A percentile compares a stretch with the other conserved stretches of the same genome.
Evolutionary conservation across 805 yeast species (phyloP).

Genomic region (Lipomyces orientalis): DNA sequence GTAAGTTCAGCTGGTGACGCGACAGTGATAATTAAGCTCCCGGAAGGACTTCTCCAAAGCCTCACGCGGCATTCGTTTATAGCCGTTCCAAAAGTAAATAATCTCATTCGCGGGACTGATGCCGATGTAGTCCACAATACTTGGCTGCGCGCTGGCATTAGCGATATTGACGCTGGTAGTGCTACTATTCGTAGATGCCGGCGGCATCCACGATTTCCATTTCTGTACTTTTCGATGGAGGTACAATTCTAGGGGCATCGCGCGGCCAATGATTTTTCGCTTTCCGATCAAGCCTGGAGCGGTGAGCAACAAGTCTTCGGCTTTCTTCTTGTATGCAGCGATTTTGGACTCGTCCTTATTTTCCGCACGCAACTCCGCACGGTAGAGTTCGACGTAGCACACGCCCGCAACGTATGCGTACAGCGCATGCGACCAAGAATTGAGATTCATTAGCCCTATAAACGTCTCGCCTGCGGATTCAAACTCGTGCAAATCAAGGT

Average conservation of each 20-base stretch:
- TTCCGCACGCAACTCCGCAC: constrained; percentile 50
- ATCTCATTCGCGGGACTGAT: constrained; percentile 85
- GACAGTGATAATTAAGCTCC: constrained; percentile 40
- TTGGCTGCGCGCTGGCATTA: constrained; percentile 41
- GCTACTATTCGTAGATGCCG: constrained; percentile 22
- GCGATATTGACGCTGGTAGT: constrained; percentile 2
- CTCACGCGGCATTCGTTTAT: constrained; percentile 74
- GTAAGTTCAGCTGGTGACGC: constrained; percentile 5
- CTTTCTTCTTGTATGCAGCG: constrained; percentile 57
- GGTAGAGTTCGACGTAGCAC: constrained; percentile 82
- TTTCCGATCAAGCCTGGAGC: constrained; percentile 74
- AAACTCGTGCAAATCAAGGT: constrained; percentile 73
- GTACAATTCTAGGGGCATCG: constrained; percentile 88
- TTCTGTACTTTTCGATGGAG: constrained; percentile 70
- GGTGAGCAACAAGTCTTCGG: constrained; percentile 60
- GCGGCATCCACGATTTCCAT: constrained; percentile 41
- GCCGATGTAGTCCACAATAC: constrained; percentile 74
- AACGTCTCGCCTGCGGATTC: constrained; percentile 82
- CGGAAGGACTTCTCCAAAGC: constrained; percentile 59
- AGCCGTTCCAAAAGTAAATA: constrained; percentile 93
- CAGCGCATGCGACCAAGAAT: constrained; percentile 89
- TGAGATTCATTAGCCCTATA: constrained; percentile 66
- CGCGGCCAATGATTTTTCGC: constrained; percentile 73
- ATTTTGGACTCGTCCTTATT: constrained; percentile 40
- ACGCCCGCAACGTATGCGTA: constrained; percentile 86